Percentiles rank a stretch among this genome's conserved stretches.
These are phyloP conservation scores for Stagonosporopsis vannaccii DNA, from an alignment of 2,329 filamentous ascomycete species.

Conservation along the genomic window DNA sequence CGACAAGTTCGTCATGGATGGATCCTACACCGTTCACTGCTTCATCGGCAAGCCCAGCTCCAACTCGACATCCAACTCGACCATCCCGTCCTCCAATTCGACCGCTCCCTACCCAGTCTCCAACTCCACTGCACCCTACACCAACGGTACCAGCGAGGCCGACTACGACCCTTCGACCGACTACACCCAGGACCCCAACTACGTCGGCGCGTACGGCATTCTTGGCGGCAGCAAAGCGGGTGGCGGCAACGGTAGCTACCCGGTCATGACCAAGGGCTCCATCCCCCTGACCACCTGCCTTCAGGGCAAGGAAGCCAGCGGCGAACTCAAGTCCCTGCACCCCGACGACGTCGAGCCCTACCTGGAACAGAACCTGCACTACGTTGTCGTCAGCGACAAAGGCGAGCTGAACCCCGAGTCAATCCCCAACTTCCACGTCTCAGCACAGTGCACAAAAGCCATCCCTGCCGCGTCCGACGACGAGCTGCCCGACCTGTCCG, in stretches of 20 bases:
- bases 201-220: slow-evolving; percentile 45
- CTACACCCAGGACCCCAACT: slow-evolving; percentile 40
- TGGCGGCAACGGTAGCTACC: slow-evolving; percentile 32
- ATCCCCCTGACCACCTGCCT: slow-evolving; percentile 47
- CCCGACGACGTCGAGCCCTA: slow-evolving; percentile 44
- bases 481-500: slow-evolving; percentile 40
- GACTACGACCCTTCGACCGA: slow-evolving; percentile 37
- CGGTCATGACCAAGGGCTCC: slow-evolving; percentile 41
- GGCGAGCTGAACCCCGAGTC: slow-evolving; percentile 39
- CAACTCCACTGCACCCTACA: slow-evolving; percentile 31
- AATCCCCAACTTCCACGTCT: slow-evolving; percentile 45
- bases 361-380: slow-evolving; percentile 46
- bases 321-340: slow-evolving; percentile 41
- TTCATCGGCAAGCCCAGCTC: slow-evolving; percentile 41
- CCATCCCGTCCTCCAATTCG: slow-evolving; percentile 24
- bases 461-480: slow-evolving; percentile 33
- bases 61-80: slow-evolving; percentile 35
- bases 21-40: slow-evolving; percentile 48
- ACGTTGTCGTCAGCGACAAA: slow-evolving; percentile 43
- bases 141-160: slow-evolving; percentile 31
- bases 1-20: slow-evolving; percentile 45
- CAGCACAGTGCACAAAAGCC: slow-evolving; percentile 41
- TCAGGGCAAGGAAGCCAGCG: slow-evolving; percentile 40
- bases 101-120: slow-evolving; percentile 29
- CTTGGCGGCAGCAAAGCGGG: slow-evolving; percentile 39